Evolutionary conservation across 306 rosid species (phyloP).

Genomic region (Hippophae gyantsensis): DNA sequence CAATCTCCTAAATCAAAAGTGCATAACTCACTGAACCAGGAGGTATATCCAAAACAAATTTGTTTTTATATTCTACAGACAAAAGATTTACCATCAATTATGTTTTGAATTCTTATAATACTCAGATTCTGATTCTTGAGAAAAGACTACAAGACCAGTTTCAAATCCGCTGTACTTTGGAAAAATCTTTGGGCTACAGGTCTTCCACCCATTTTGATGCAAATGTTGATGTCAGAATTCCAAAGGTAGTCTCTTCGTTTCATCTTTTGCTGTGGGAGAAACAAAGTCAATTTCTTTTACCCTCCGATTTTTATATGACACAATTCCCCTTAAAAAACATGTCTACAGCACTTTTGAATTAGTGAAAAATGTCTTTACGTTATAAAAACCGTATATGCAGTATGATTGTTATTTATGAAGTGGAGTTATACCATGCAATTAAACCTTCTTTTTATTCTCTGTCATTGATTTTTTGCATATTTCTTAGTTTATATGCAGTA

Average conservation of each 20-base stretch:
- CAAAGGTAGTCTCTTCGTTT: conserved; percentile 50
- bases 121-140: conserved; percentile 81
- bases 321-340: too few relatives aligned
- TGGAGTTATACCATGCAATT: too few relatives aligned
- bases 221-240: conserved; percentile 26
- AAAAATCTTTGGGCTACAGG: conserved; percentile 63
- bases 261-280: neutral
- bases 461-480: too few relatives aligned
- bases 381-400: too few relatives aligned
- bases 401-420: too few relatives aligned
- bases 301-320: too few relatives aligned
- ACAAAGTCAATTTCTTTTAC: neutral
- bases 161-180: conserved; percentile 62
- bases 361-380: too few relatives aligned
- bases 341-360: too few relatives aligned
- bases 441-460: neutral
- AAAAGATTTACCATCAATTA: neutral
- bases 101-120: conserved; percentile 8
- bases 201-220: conserved; percentile 41
- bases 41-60: conserved; percentile 34
- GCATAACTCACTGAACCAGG: conserved; percentile 66
- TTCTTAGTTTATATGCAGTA: neutral
- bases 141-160: conserved; percentile 76
- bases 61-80: neutral
- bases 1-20: conserved; percentile 42